Conservation (phyloP, 2,329 filamentous ascomycete species). For the Colletotrichum spinosum region DNA sequence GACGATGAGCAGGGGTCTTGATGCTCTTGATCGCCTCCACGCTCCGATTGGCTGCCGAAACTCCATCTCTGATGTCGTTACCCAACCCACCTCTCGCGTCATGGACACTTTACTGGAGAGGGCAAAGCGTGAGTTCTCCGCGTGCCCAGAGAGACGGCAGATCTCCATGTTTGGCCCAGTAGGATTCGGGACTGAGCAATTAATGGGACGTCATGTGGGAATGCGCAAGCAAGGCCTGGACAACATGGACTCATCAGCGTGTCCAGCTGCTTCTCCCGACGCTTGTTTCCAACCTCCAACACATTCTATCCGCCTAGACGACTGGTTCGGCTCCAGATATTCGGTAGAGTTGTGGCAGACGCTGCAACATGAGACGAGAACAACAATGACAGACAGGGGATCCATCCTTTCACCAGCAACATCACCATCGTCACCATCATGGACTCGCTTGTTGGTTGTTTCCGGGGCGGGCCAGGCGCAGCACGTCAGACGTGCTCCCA, state of each 20-base stretch:
- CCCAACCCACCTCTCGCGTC: constrained; percentile 30
- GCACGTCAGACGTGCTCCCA: constrained; percentile 42
- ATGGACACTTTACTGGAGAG: constrained; percentile 18
- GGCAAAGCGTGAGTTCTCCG: constrained; percentile 20
- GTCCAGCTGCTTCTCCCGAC: background rate
- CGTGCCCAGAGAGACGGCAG: background rate
- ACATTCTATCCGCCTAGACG: background rate
- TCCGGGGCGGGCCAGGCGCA: constrained; percentile 30
- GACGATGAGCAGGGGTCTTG: background rate
- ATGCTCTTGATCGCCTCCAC: background rate
- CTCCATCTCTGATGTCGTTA: constrained; percentile 29
- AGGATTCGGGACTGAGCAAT: background rate
- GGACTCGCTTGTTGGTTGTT: constrained; percentile 39
- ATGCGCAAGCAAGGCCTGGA: background rate
- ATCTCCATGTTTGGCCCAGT: constrained; percentile 3
- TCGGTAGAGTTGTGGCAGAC: constrained; percentile 21
- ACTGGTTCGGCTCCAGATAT: background rate
- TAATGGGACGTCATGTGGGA: constrained; percentile 17
- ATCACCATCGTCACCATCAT: constrained; percentile 18
- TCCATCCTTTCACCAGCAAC: constrained; percentile 17
- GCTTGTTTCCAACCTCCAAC: background rate
- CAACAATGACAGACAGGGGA: constrained; percentile 20
- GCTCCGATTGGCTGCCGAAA: constrained; percentile 1
- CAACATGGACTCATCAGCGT: background rate
- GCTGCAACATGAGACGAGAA: constrained; percentile 23